Evolutionary conservation across 2,329 filamentous ascomycete genomes (phyloP).

Genomic region (Botrytis aclada): DNA sequence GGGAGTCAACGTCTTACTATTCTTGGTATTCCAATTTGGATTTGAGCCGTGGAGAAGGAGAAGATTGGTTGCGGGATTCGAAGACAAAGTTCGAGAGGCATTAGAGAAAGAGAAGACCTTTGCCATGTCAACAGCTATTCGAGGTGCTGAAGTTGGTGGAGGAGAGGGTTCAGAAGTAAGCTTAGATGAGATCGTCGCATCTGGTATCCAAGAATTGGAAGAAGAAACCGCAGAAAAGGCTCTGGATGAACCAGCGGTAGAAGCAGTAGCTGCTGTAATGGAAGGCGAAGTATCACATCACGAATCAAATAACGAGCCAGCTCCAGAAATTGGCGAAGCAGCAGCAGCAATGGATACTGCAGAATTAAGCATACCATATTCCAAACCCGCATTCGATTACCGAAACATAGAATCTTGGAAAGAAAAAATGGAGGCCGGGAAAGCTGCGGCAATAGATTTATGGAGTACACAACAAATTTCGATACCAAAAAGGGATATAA

Average conservation of each 20-base stretch:
- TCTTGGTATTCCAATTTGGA: conserved; percentile 81
- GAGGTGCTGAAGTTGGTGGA: conserved; percentile 18
- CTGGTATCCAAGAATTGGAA: conserved; percentile 30
- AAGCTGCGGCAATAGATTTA: conserved; percentile 52
- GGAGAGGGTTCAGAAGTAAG: conserved; percentile 17
- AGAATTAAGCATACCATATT: conserved; percentile 28
- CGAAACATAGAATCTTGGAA: conserved; percentile 38
- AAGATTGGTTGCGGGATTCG: conserved; percentile 77
- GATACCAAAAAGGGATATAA: conserved; percentile 66
- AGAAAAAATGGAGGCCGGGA: conserved; percentile 45
- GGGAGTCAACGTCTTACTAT: conserved; percentile 90
- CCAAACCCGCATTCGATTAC: conserved; percentile 17
- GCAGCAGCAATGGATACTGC: conserved; percentile 25
- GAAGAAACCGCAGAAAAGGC: conserved; percentile 21
- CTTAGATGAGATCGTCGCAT: conserved; percentile 29
- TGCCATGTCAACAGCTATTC: conserved; percentile 15
- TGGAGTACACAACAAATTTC: conserved; percentile 63
- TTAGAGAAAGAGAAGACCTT: conserved; percentile 44
- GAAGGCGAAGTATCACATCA: conserved; percentile 21
- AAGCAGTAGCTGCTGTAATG: conserved; percentile 29
- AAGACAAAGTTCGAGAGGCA: conserved; percentile 69
- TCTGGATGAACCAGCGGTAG: conserved; percentile 26
- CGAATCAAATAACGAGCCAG: conserved; percentile 12
- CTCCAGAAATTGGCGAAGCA: conserved; percentile 20
- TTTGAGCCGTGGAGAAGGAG: conserved; percentile 89